Base-by-base conservation (phyloP, 805 yeast genomes). In the Ogataea trehaloabstinens region DNA sequence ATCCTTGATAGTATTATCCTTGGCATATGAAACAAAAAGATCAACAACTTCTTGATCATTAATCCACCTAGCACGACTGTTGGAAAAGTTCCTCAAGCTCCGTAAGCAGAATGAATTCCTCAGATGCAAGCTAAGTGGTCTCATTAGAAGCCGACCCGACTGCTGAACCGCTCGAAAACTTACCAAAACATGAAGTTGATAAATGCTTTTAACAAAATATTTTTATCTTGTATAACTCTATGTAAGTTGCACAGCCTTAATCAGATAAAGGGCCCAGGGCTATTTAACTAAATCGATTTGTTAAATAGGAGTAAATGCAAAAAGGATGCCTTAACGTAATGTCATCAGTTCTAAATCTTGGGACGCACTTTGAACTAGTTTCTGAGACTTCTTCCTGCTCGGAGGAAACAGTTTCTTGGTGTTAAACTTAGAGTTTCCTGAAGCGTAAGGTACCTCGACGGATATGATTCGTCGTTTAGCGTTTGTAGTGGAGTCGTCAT, bases 281-380 rank as follows among this genome's bases (percentile, higher is more conserved):
- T n/a, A n/a, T n/a, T n/a, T n/a, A n/a, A n/a, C n/a, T n/a, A n/a
- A n/a, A n/a, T n/a, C n/a, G n/a, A n/a, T n/a, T n/a, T n/a, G n/a
- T n/a, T n/a, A n/a, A n/a, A n/a, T n/a, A n/a, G n/a, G n/a, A n/a
- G n/a, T n/a, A n/a, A n/a, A n/a, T n/a, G n/a, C n/a, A n/a, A n/a
- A n/a, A n/a, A n/a, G n/a, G n/a, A n/a, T n/a, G n/a, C n/a, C 30
- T 31, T 25, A 40, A 20, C 20, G 38, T 21, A 61, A 29, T 24
- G 54, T 49, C 60, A 60, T 49, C 36, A 51, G 41, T 32, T 59
- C 66, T 15, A 60, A 38, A 12, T 60, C 65, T 32, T 55, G 63
- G 5, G 61, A 52, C 2, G 67, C 41, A 24, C 55, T 50, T 32
- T 56, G 62, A 24, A 60, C 38, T 28, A 61, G 37, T 29, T 56